These are phyloP conservation scores for Fennellomyces sp. DNA, from an alignment of 371 early-diverging fungal genomes.

Conservation along the genomic window DNA sequence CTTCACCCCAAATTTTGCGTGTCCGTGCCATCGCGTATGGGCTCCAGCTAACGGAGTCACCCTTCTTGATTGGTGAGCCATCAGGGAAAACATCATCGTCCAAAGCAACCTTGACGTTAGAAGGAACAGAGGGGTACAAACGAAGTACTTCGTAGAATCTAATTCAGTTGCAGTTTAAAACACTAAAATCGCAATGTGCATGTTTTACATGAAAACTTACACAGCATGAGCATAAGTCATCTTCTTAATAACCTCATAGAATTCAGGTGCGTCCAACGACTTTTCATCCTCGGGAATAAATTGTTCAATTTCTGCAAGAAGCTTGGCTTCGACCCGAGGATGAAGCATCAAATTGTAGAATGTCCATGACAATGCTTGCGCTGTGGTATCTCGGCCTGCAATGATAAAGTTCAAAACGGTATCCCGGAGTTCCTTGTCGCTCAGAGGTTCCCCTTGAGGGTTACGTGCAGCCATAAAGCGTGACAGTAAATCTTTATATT, in stretches of 20 bases:
- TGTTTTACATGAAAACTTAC: conserved; percentile 53
- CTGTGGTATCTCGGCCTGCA: conserved; percentile 73
- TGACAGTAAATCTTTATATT: conserved; percentile 53
- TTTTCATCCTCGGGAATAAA: conserved; percentile 32
- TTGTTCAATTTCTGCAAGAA: conserved; percentile 62
- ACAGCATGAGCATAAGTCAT: conserved; percentile 66
- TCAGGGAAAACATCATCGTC: conserved; percentile 74
- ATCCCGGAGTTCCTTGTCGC: conserved; percentile 60
- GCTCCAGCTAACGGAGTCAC: conserved; percentile 52
- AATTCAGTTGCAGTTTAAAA: background rate
- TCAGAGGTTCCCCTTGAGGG: conserved; percentile 50
- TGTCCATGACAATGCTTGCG: conserved; percentile 75
- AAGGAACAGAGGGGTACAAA: conserved; percentile 74
- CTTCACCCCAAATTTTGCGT: conserved; percentile 58
- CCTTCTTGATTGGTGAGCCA: conserved; percentile 60
- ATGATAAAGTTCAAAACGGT: conserved; percentile 73
- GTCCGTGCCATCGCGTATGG: conserved; percentile 56
- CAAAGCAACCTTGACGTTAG: conserved; percentile 62
- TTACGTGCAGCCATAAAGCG: conserved; percentile 61
- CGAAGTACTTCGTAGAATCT: conserved; percentile 67
- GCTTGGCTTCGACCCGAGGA: conserved; percentile 54
- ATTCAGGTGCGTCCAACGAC: conserved; percentile 21
- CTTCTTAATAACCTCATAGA: conserved; percentile 49
- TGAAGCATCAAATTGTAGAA: conserved; percentile 61
- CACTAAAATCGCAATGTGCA: background rate